Evolutionary conservation across 2,329 filamentous ascomycete species (phyloP), one percentile per base, ranked within the genome.

Genomic region (Metarhizium humberi): DNA sequence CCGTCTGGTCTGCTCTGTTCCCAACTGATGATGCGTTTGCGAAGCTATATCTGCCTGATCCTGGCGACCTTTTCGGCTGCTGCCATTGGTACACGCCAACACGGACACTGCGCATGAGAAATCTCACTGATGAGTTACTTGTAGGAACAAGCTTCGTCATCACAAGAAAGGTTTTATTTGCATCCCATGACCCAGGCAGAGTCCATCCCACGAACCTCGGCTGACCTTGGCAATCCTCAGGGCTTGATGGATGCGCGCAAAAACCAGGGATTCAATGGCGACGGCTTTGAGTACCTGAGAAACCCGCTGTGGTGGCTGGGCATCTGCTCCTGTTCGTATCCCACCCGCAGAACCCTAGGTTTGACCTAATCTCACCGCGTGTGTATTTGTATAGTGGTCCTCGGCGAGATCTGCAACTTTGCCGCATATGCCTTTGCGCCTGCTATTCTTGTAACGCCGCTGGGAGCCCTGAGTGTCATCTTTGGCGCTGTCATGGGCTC

Each of bases 241-340:
- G 92, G 92, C 61, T 80, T 99, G 63, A 90, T 91, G 71, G 88
- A 96, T 72, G 90, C 91, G 61, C 89, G 88, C 67, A 87, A 95
- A 72, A 82, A 85, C 64, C 92, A 96, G 75, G 94, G 94, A 52
- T 99, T 97, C 68, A 91, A 96, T 69, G 94, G 94, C 63, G 92
- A 97, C 64, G 94, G 94, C 56, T 99, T 88, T 71, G 86, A 90
- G 68, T 99, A 99, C 72, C 73, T 99, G 56, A 88, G 86, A 69
- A 96, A 88, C 69, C 92, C 92, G n/a, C 79, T 92, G 64, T 99
- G 94, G 94, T 99, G 94, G 94, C 88, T 83, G 56, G 94, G 94
- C 62, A 96, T 96, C 62, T 75, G 86, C 61, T 95, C 90, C 67
- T 83, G 90, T 95, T 79, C 72, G 86, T 65, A 20, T 50, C 29